Evolutionary conservation across 164 flowering plant species (phyloP).

Genomic region (Chimonanthus praecox): DNA sequence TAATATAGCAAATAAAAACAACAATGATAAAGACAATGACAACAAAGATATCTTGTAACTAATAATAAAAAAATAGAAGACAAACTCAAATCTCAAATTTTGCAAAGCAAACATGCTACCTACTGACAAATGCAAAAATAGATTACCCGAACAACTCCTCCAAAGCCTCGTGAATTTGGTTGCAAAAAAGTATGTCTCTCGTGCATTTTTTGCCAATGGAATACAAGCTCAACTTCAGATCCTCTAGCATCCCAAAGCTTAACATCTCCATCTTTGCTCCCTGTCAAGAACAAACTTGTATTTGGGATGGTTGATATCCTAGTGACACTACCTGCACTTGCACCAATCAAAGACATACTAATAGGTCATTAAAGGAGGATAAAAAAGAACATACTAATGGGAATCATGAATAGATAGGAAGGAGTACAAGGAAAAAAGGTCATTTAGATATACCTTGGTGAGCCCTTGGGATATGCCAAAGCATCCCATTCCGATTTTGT

Average conservation of each 20-base stretch:
- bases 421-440: background rate
- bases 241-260: slow-evolving; percentile 97
- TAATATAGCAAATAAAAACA: too few relatives aligned
- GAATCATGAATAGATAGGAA: background rate
- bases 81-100: background rate
- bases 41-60: background rate
- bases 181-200: slow-evolving; percentile 92
- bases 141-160: slow-evolving; percentile 77
- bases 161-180: slow-evolving; percentile 75
- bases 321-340: slow-evolving; percentile 63
- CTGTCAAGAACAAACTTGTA: slow-evolving; percentile 90
- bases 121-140: background rate
- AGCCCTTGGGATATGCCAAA: slow-evolving; percentile 97
- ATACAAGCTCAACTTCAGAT: slow-evolving; percentile 46
- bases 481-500: slow-evolving; percentile 79
- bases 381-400: slow-evolving; percentile 1
- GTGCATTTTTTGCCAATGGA: slow-evolving; percentile 89
- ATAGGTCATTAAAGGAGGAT: background rate
- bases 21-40: background rate
- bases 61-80: too few relatives aligned
- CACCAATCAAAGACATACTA: background rate
- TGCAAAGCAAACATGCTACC: background rate
- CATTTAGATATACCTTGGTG: slow-evolving; percentile 57
- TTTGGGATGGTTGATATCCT: slow-evolving; percentile 79
- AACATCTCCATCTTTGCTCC: slow-evolving; percentile 97